phyloP scores from a whole-genome alignment of 768 basidiomycete genomes.

The Brasilioporus rufonigricans region DNA sequence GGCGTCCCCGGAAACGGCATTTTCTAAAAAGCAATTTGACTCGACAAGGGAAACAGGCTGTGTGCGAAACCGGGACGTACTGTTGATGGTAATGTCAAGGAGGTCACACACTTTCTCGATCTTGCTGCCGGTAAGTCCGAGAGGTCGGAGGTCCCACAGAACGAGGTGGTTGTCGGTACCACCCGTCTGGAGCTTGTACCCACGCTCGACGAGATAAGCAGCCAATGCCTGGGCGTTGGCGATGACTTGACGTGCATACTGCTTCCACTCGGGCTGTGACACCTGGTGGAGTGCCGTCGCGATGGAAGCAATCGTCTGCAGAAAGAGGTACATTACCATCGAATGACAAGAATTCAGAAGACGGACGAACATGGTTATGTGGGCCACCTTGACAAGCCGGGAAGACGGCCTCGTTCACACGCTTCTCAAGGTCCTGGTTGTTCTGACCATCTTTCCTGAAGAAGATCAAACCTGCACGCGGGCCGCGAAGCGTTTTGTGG shows the following conservation, averaged over 20 bases:
- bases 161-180: constrained; percentile 98
- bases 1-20: constrained; percentile 94
- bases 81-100: constrained; percentile 95
- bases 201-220: constrained; percentile 63
- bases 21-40: constrained; percentile 50
- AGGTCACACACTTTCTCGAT: constrained; percentile 98
- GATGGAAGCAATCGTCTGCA: constrained; percentile 90
- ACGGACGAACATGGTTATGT: constrained; percentile 83
- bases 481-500: constrained; percentile 98
- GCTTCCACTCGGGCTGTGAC: constrained; percentile 82
- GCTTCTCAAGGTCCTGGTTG: constrained; percentile 86
- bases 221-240: constrained; percentile 82
- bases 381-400: constrained; percentile 99
- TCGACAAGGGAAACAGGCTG: background rate
- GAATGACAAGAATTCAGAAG: background rate
- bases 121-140: constrained; percentile 96
- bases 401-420: constrained; percentile 98
- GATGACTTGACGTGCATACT: constrained; percentile 94
- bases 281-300: constrained; percentile 93
- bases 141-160: constrained; percentile 95
- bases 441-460: constrained; percentile 90
- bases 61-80: constrained; percentile 44
- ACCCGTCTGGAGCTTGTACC: constrained; percentile 95
- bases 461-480: constrained; percentile 97
- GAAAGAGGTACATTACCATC: background rate